Evolutionary conservation across 2,329 filamentous ascomycete species (phyloP).

Genomic region (Aspergillus persii): DNA sequence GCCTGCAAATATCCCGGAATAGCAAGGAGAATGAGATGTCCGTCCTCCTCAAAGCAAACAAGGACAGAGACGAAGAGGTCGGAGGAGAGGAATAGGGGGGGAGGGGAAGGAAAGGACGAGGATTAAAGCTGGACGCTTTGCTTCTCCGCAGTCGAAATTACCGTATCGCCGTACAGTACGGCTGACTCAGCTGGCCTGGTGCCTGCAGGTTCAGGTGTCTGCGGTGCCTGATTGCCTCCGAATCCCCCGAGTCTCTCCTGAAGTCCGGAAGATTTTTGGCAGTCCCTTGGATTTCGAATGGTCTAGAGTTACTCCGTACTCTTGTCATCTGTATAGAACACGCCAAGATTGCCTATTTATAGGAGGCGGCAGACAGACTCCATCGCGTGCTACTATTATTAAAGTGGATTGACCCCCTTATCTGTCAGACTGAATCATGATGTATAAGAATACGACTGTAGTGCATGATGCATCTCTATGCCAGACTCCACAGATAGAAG

Average conservation of each 20-base stretch:
- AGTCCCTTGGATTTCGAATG: not conserved
- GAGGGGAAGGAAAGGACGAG: not conserved
- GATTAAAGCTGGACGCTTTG: not conserved
- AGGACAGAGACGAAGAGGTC: not conserved
- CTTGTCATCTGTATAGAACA: not conserved
- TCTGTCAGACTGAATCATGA: no score
- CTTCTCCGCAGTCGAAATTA: not conserved
- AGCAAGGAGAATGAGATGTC: not conserved
- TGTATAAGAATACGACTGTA: no score
- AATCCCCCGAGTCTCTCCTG: not conserved
- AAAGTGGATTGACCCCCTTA: not conserved
- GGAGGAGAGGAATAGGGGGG: not conserved
- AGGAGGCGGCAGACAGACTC: not conserved
- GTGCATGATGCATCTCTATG: no score
- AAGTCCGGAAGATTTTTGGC: not conserved
- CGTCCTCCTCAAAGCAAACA: not conserved
- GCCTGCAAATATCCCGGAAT: not conserved
- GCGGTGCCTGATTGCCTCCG: not conserved
- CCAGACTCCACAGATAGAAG: not conserved
- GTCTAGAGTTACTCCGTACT: not conserved
- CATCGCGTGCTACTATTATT: not conserved
- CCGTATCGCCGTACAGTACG: not conserved
- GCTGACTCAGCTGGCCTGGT: not conserved
- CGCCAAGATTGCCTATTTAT: not conserved
- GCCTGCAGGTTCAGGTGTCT: not conserved